phyloP scores from a whole-genome alignment of 2,329 filamentous ascomycete species.

The Dryadomyces quercus-mongolicae region DNA sequence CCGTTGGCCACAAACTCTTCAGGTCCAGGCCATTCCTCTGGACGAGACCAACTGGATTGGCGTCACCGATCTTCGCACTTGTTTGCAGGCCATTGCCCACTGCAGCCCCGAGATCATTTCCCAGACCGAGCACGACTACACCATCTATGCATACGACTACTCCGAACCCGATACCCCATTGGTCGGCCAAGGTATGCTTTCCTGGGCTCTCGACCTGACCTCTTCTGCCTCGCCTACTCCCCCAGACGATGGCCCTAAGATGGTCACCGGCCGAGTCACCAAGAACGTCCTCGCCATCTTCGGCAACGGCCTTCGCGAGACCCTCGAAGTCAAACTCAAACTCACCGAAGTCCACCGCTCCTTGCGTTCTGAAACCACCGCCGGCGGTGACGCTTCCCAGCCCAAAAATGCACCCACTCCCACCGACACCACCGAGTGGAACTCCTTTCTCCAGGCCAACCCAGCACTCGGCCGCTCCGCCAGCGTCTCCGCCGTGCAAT shows the following conservation, averaged over 20 bases:
- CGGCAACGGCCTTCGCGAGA: constrained; percentile 71
- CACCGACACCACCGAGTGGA: constrained; percentile 65
- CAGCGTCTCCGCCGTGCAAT: constrained; percentile 19
- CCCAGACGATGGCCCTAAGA: constrained; percentile 35
- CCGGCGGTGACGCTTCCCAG: constrained; percentile 9
- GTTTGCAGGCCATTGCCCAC: constrained; percentile 66
- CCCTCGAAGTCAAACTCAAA: constrained; percentile 83
- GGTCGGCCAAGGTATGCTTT: constrained; percentile 91
- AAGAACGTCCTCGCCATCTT: constrained; percentile 79
- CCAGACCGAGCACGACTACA: constrained; percentile 69
- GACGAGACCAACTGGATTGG: constrained; percentile 76
- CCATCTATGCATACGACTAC: constrained; percentile 94
- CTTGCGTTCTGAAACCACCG: constrained; percentile 19
- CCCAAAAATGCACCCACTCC: constrained; percentile 29
- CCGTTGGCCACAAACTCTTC: constrained; percentile 65
- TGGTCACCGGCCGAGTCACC: constrained; percentile 83
- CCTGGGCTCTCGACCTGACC: constrained; percentile 54
- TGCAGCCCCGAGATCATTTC: constrained; percentile 76
- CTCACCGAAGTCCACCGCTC: constrained; percentile 63
- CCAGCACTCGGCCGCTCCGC: constrained; percentile 34
- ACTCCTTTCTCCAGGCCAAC: constrained; percentile 61
- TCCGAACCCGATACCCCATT: constrained; percentile 89
- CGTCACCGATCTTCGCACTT: constrained; percentile 75
- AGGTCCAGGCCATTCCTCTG: constrained; percentile 68
- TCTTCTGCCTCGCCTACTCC: constrained; percentile 26